Evolutionary conservation across 176 grass and related monocot species (phyloP), one percentile per base, ranked within the genome.

Genomic region (Areca catechu): DNA sequence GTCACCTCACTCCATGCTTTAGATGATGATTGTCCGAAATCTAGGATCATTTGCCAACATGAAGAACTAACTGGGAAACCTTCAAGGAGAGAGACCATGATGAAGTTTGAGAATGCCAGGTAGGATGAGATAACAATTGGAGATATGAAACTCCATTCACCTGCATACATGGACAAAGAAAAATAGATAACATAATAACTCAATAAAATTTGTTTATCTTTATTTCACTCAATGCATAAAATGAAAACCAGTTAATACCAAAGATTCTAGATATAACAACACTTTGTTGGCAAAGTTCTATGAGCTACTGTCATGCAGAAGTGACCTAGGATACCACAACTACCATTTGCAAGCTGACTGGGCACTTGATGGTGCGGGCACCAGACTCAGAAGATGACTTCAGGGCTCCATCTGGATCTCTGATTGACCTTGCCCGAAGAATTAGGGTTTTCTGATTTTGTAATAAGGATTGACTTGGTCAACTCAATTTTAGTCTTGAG

Each of bases 51-150:
- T 21, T 57, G 70, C 73, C 71, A 71, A 74, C 24, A 16, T 76
- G 72, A 56, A 89, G 61, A 24, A 81, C 74, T 61, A 71, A 68
- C 63, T 80, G 77, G 0, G 92, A 86, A 56, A 97, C 72, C 84
- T 82, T 97, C 61, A 97, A 79, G 62, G 64, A 83, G 34, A 97
- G 67, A 74, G 79, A 84, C 92, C 83, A 97, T 50, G 92, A 97
- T 63, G 92, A 97, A 23, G 80, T 88, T 58, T 83, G 69, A 67
- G 92, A 97, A 84, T 97, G 92, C 86, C 86, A 85, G 18, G 92
- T 90, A 68, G 80, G 80, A 74, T 85, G 75, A 53, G 86, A 88
- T 28, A 62, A 16, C 48, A 90, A 52, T 70, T 90, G 77, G 49
- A 96, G 71, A 82, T 85, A 96, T 16, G 86, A 74, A 75, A 96